Evolutionary conservation across 202 grass and related monocot species (phyloP), one percentile per base, ranked within the genome.

Genomic region (Thinopyrum obtusiflorum): DNA sequence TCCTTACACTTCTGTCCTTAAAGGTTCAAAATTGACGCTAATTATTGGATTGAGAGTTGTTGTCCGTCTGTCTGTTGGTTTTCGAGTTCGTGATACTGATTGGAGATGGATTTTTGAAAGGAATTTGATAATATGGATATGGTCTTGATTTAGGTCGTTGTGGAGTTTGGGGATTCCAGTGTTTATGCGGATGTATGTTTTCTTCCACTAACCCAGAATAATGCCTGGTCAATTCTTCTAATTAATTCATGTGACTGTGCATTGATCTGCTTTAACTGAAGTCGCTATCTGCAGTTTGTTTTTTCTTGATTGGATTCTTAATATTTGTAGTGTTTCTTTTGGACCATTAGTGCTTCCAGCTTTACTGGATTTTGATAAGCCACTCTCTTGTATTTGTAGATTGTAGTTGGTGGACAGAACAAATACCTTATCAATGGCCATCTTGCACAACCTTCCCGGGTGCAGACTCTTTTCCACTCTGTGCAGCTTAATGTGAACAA

Each of bases 401-500:
- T 97, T 77, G 93, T 96, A 77, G 83, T 97, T 61, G 97, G 93
- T 42, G 93, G 93, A 55, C 83, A 90, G 72, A 99, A 95, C 88
- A 99, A 93, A 64, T 99, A 99, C 47, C 91, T 95, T 74, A 94
- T 98, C 73, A 98, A 98, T 83, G 97, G 97, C 42, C 90, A 96
- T 81, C 84, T 84, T 65, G 97, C 97, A 36, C 91, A 92, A 69
- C 97, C 97, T 62, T 92, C 91, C 26, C 88, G 93, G 46, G 93
- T 99, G 61, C 90, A 92, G 88, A 97, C 90, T 25, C 93, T 99
- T 84, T 99, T 99, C 84, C 97, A 99, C 59, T 96, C 97, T 24
- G 93, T 99, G 47, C 97, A 99, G 80, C 97, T 99, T 47, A 99
- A 96, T 67, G 97, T 97, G 49, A 99, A 99, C 85, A 99, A 99